Percentiles rank a stretch among this genome's conserved stretches.
Conservation (phyloP, 75 land plant genomes). For the Picea glauca region DNA sequence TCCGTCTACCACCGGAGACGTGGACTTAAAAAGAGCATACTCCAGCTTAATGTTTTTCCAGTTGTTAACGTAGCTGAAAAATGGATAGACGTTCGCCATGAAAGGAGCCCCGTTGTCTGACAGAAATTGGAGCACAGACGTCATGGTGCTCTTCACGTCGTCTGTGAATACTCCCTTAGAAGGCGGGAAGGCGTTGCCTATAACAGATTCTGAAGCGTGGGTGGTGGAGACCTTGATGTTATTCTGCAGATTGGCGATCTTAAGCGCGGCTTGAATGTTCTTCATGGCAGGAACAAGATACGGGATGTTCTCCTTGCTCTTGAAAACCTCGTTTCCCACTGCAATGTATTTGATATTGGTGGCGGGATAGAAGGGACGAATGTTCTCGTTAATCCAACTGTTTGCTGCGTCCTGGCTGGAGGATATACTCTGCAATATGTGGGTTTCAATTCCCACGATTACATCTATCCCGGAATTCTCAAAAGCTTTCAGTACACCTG, state of each 20-base stretch:
- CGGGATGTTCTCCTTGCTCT: background rate
- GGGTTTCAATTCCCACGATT: background rate
- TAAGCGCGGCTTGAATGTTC: conserved; percentile 47
- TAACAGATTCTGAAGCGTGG: conserved; percentile 6
- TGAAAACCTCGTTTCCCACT: conserved; percentile 59
- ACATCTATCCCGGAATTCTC: background rate
- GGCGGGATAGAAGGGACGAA: conserved; percentile 43
- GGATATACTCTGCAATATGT: conserved; percentile 24
- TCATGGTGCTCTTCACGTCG: background rate
- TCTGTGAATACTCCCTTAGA: conserved; percentile 12
- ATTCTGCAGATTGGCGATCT: background rate
- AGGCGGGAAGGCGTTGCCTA: conserved; percentile 9
- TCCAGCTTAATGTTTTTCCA: background rate
- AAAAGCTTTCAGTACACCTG: background rate
- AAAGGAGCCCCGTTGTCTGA: conserved; percentile 5
- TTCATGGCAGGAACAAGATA: conserved; percentile 51
- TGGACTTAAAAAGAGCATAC: conserved; percentile 20
- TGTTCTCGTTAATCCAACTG: conserved; percentile 42
- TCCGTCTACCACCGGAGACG: background rate
- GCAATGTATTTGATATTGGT: conserved; percentile 43
- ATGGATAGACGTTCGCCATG: conserved; percentile 33
- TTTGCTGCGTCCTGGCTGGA: conserved; percentile 27
- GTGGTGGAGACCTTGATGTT: conserved; percentile 21
- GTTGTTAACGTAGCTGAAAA: conserved; percentile 14
- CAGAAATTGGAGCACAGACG: conserved; percentile 22